phyloP scores from a whole-genome alignment of 805 yeast genomes.

The Cyberlindnera euphorbiiphila region DNA sequence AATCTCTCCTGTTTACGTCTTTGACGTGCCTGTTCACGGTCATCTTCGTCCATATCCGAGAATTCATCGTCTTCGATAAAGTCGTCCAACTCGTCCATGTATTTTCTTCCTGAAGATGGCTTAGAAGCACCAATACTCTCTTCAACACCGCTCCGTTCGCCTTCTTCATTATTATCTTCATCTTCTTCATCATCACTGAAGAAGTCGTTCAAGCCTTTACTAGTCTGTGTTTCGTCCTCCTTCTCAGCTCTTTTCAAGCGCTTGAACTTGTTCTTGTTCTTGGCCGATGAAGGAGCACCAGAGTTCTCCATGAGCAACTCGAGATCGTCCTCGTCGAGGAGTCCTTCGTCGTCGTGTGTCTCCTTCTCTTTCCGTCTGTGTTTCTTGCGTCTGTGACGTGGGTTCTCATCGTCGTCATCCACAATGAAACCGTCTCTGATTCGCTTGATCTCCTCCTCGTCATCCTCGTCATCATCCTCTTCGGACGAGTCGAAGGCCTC shows the following conservation, averaged over 20 bases:
- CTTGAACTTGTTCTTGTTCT: constrained; percentile 54
- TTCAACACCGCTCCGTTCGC: constrained; percentile 4
- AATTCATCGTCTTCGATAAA: constrained; percentile 97
- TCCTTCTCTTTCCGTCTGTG: constrained; percentile 32
- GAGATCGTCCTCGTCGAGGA: constrained; percentile 90
- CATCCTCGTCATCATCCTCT: constrained; percentile 88
- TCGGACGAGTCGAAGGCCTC: constrained; percentile 67
- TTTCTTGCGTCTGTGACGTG: constrained; percentile 33
- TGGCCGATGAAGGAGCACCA: constrained; percentile 48
- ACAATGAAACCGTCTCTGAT: constrained; percentile 92
- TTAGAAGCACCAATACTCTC: constrained; percentile 16
- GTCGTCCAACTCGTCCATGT: constrained; percentile 86
- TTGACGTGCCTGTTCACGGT: constrained; percentile 44
- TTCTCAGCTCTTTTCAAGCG: constrained; percentile 75
- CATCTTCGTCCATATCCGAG: constrained; percentile 78
- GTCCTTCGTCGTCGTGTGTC: constrained; percentile 55
- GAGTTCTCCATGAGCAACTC: constrained; percentile 88
- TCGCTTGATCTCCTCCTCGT: constrained; percentile 81
- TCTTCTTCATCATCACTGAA: constrained; percentile 38
- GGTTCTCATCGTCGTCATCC: constrained; percentile 81
- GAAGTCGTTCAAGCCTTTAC: constrained; percentile 34
- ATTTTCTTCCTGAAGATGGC: constrained; percentile 32
- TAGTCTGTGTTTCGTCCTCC: constrained; percentile 37
- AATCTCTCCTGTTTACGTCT: constrained; percentile 44
- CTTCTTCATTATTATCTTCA: constrained; percentile 30